Percentiles rank a stretch among this genome's conserved stretches.
Conservation (phyloP, 2,329 filamentous ascomycete species). For the Ilyonectria destructans region DNA sequence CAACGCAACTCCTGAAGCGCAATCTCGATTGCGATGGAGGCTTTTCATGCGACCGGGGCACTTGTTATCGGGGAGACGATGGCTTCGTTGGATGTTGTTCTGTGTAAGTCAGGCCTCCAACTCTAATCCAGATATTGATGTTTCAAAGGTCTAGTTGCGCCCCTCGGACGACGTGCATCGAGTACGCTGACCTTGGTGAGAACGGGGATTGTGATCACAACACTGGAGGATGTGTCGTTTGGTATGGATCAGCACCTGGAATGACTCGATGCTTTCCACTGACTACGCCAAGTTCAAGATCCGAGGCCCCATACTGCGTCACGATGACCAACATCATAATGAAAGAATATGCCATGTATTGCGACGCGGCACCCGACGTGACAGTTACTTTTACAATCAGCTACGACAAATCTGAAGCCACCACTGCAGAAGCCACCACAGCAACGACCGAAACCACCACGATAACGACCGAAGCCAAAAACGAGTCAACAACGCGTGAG, state of each 20-base stretch:
- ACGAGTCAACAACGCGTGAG: not conserved
- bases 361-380: not conserved
- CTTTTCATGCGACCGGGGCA: not conserved
- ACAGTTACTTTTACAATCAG: not conserved
- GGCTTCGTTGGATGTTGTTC: not conserved
- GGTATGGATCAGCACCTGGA: not conserved
- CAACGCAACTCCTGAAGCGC: not conserved
- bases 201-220: not conserved
- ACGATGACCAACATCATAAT: not conserved
- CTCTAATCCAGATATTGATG: not conserved
- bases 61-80: not conserved
- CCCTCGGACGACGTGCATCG: not conserved
- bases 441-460: not conserved
- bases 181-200: not conserved
- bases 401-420: not conserved
- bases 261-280: not conserved
- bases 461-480: not conserved
- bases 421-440: not conserved
- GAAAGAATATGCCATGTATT: constrained; percentile 1
- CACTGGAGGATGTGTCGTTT: not conserved
- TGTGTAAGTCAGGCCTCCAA: not conserved
- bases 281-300: not conserved
- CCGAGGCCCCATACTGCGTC: not conserved
- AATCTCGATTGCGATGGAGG: not conserved
- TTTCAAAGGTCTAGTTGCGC: not conserved